Evolutionary conservation across 2,329 filamentous ascomycete genomes (phyloP).

Genomic region (Trichoderma arundinaceum): DNA sequence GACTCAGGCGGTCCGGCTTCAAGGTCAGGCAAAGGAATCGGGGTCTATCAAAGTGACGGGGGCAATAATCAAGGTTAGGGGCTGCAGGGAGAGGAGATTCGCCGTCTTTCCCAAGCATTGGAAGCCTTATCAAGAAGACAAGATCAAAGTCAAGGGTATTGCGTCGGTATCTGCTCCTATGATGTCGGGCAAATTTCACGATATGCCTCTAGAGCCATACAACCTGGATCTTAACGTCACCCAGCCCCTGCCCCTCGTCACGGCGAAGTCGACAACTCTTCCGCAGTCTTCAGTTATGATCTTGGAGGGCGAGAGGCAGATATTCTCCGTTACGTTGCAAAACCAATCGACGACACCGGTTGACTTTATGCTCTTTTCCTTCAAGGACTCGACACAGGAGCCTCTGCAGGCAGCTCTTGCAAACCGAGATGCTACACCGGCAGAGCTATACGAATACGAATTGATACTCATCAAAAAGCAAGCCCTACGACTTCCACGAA

Average conservation of each 20-base stretch:
- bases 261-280: slow-evolving; percentile 76
- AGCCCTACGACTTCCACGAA: slow-evolving; percentile 63
- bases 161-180: slow-evolving; percentile 56
- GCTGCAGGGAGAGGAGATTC: slow-evolving; percentile 82
- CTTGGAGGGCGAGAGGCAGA: slow-evolving; percentile 82
- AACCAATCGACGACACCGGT: slow-evolving; percentile 79
- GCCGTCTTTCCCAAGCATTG: slow-evolving; percentile 81
- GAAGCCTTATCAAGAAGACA: slow-evolving; percentile 70
- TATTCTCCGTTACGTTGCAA: slow-evolving; percentile 78
- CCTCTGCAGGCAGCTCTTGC: slow-evolving; percentile 75
- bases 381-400: slow-evolving; percentile 84
- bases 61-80: slow-evolving; percentile 77
- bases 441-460: slow-evolving; percentile 86
- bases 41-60: slow-evolving; percentile 78
- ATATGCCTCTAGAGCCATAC: slow-evolving; percentile 53
- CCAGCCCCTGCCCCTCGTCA: slow-evolving; percentile 75
- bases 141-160: slow-evolving; percentile 78
- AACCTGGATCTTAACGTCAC: slow-evolving; percentile 75
- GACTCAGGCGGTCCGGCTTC: slow-evolving; percentile 76
- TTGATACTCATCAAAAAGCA: slow-evolving; percentile 76
- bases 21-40: slow-evolving; percentile 67
- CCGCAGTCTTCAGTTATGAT: slow-evolving; percentile 89
- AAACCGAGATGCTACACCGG: slow-evolving; percentile 76
- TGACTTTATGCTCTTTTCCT: slow-evolving; percentile 85
- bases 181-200: slow-evolving; percentile 48